Evolutionary conservation across 108 stramenopile species (phyloP), one percentile per base, ranked within the genome.

Genomic region (Nitzschia palea): DNA sequence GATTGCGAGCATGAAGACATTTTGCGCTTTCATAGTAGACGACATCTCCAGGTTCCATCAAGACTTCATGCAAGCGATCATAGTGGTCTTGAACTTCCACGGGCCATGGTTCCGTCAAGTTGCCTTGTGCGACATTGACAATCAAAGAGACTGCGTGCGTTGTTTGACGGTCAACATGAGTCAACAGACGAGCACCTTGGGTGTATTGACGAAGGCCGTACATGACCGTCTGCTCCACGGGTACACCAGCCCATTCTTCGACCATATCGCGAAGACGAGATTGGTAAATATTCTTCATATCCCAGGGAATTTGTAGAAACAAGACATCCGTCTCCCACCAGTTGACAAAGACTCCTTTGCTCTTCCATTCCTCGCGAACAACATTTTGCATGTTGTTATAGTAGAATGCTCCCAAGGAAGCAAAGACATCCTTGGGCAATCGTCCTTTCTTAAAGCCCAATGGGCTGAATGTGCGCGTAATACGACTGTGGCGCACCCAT

Each of bases 141-240:
- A 97, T 97, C 10, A 91, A 74, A 40, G 84, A 86, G 4, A 88
- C 80, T 18, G 94, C 93, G 67, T 97, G 96, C 3, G 97, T 97
- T 9, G 61, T 76, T 3, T 86, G 65, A 22, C 94, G 70, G 79
- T 97, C 96, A 14, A 96, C 94, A 66, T 97, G 96, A 36, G 88
- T 90, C 62, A 91, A 55, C 32, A 97, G 57, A 28, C 89, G 71
- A 32, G 93, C 90, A 14, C 94, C 95, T 44, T 85, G 62, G 52
- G 89, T 80, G 65, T 97, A 97, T 34, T 85, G 81, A 26, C 97
- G 84, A 5, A 97, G 74, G 35, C 97, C 97, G 65, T 97, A 97
- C 71, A 95, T 78, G 58, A 88, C 90, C 4, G 97, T 97, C 64
- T 89, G 80, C 63, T 94, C 95, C 20, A 97, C 81, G 36, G 73